Base-by-base conservation (phyloP, 768 basidiomycete species). In the Tylopilus vinaceipallidus region DNA sequence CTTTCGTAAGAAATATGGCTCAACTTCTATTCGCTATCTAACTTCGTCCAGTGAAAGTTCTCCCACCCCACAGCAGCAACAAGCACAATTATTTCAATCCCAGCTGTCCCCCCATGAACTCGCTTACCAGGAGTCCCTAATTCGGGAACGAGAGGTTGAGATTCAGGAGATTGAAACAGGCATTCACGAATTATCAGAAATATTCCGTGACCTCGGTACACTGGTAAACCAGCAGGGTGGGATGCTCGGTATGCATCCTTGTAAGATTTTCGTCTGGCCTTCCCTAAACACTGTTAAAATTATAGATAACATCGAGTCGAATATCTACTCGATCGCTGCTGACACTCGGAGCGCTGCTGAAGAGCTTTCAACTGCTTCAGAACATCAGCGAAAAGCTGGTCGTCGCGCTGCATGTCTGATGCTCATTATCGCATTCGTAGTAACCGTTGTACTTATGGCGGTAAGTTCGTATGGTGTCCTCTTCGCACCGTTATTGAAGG, bases 131-230 rank as follows among this genome's bases (percentile, higher is more conserved):
- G 95, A 99, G 65, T 90, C 91, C 10, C 73, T 98, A 32, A 69
- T 68, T 32, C 64, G 50, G 33, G 97, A 99, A 64, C 87, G 97
- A 16, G 95, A 99, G 66, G 77, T 77, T 0, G 97, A 98, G 62
- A 98, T 98, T 47, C 82, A 89, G 43, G 94, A 98, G 64, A 99
- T 99, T 44, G 97, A 99, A 69, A 85, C 83, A 7, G 95, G 97
- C 7, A 98, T 99, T 47, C 92, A 95, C 61, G 95, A 99, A 68
- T 71, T 99, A 39, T 82, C 90, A 23, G 92, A 98, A 69, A 98
- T 99, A 63, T 98, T 99, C 77, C 82, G 90, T 42, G 95, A 98
- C 70, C 73, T 99, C 39, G 95, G 95, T 37, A 95, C 93, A 14
- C 76, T 99, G 39, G 95, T 99, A 2, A 82, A 84, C 51, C 91